Evolutionary conservation across 2,329 filamentous ascomycete species (phyloP), one percentile per base, ranked within the genome.

Genomic region (Penicillium vulpinum): DNA sequence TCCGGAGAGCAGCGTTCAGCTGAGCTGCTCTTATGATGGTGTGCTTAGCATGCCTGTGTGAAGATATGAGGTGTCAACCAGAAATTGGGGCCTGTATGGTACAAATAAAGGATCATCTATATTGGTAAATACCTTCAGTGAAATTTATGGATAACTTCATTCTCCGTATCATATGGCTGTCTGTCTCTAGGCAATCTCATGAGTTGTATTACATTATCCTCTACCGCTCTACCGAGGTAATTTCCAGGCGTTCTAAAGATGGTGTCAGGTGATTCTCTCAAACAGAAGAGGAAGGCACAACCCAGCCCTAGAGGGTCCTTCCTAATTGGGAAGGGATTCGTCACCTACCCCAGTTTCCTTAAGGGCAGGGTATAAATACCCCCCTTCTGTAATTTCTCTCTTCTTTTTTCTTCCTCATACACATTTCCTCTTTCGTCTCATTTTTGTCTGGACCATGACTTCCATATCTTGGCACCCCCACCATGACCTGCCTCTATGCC

Each of bases 11-110:
- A 21, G 40, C 5, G 49, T 66, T 21, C 9, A 49, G 7, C 47
- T 66, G 35, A 36, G 45, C 9, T 68, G 64, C 11, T 18, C 43
- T 13, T 67, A 65, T 45, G 38, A 56, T 7, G 64, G 62, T 5
- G 43, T 59, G 5, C 50, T 67, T 15, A 49, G 50, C 2, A 57
- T 68, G 31, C 26, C 33, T 3, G 48, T 60, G 21, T 48, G 33
- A 48, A 10, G 2, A 47, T 9, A 24, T 11, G 3, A 39, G 38
- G 2, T 16, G 6, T 40, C 21, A 5, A 15, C 13, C 24, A 22
- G 21, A 9, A 22, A 3, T 16, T 9, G 16, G 16, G 16, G 4
- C 24, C 2, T 39, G 11, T 39, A 22, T 5, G 2, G 1, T 24
- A 1, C 38, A 16, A 40, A 9, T 15, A 2, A 7, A 22, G n/a